A percentile compares a stretch with the other conserved stretches of the same genome.
phyloP scores from a whole-genome alignment of 176 grass and related monocot species.

The Triticum urartu region DNA sequence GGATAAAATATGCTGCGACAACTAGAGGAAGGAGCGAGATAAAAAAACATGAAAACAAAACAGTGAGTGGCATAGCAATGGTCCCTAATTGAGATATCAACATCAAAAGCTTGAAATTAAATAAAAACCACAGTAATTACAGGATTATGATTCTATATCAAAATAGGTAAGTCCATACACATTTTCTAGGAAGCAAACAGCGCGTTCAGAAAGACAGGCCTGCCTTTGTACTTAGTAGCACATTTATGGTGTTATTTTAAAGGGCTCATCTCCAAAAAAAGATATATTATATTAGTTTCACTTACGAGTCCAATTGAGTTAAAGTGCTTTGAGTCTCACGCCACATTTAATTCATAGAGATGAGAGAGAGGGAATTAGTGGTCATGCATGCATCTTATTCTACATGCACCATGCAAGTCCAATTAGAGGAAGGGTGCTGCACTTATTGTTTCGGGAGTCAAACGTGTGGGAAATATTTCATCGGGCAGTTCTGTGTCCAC shows the following conservation, averaged over 20 bases:
- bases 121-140: neutral
- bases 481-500: too few species aligned
- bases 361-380: too few species aligned
- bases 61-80: slow-evolving; percentile 7
- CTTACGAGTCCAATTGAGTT: too few species aligned
- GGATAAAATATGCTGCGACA: slow-evolving; percentile 17
- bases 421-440: too few species aligned
- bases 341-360: too few species aligned
- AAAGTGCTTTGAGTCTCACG: too few species aligned
- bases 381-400: too few species aligned
- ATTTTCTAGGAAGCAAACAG: neutral
- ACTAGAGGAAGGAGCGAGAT: neutral
- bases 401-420: too few species aligned
- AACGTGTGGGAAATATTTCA: too few species aligned
- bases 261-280: too few species aligned
- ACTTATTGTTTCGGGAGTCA: too few species aligned
- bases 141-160: slow-evolving; percentile 4
- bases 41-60: neutral
- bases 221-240: slow-evolving; percentile 5
- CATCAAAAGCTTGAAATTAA: neutral
- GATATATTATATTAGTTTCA: too few species aligned
- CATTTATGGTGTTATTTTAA: neutral
- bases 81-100: neutral
- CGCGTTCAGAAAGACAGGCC: neutral
- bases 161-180: neutral